These are phyloP conservation scores for Daldinia sp. DNA, from an alignment of 2,329 filamentous ascomycete genomes.

Conservation along the genomic window DNA sequence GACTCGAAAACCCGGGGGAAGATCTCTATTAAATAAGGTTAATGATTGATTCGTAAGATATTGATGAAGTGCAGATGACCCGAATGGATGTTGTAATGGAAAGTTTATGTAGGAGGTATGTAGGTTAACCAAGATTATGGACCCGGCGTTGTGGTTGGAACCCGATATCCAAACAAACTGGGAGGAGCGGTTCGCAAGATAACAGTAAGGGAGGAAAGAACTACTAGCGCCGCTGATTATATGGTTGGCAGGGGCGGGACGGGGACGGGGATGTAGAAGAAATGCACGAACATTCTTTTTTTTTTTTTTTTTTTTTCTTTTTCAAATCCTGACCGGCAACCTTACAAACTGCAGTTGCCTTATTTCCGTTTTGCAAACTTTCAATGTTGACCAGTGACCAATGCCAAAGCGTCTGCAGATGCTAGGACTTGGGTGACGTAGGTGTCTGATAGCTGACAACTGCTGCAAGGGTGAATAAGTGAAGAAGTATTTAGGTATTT, in stretches of 20 bases:
- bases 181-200: not conserved
- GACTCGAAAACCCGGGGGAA: conserved; percentile 2
- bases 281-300: conserved; percentile 37
- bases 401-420: conserved; percentile 13
- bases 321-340: conserved; percentile 16
- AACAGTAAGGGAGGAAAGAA: conserved; percentile 7
- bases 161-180: not conserved
- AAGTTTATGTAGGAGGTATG: not conserved
- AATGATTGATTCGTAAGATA: conserved; percentile 16
- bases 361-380: conserved; percentile 13
- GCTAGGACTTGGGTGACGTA: conserved; percentile 14
- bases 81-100: not conserved
- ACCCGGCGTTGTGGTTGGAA: not conserved
- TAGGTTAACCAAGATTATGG: not conserved
- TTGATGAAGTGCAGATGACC: not conserved
- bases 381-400: conserved; percentile 18
- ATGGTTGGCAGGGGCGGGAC: conserved; percentile 11
- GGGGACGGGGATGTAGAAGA: conserved; percentile 11
- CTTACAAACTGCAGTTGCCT: conserved; percentile 12
- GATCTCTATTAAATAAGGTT: conserved; percentile 28
- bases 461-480: conserved; percentile 18
- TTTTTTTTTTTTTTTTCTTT: conserved; percentile 26
- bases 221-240: conserved; percentile 1
- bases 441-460: conserved; percentile 8
- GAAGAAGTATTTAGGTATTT: conserved; percentile 1